phyloP scores from a whole-genome alignment of 2,329 filamentous ascomycete genomes.

The Alternaria sp. region DNA sequence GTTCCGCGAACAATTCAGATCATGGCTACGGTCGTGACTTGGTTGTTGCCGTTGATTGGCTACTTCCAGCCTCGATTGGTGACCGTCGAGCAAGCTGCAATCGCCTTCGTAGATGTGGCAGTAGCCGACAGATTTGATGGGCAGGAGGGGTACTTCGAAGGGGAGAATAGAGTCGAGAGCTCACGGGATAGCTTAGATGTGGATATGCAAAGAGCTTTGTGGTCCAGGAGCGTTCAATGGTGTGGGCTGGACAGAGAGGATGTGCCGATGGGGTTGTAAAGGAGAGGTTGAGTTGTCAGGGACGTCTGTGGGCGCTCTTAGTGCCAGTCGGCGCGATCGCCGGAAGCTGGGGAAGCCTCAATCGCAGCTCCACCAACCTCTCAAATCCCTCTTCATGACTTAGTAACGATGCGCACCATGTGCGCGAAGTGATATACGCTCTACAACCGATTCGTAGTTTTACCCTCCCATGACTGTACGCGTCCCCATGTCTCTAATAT shows the following conservation, averaged over 20 bases:
- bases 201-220: constrained; percentile 41
- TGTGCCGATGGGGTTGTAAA: constrained; percentile 13
- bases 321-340: neutral
- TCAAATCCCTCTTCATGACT: neutral
- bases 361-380: neutral
- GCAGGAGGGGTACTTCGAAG: constrained; percentile 46
- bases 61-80: constrained; percentile 40
- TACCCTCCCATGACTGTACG: neutral
- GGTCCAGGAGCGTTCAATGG: constrained; percentile 48
- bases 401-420: neutral
- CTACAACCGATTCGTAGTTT: neutral
- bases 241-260: constrained; percentile 11
- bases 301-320: neutral
- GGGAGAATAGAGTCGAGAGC: constrained; percentile 39
- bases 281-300: neutral
- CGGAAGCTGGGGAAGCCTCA: neutral
- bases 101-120: constrained; percentile 39
- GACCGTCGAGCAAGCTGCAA: constrained; percentile 38
- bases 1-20: constrained; percentile 34
- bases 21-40: constrained; percentile 35
- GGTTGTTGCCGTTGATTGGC: constrained; percentile 36
- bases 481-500: neutral
- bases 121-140: constrained; percentile 32
- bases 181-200: constrained; percentile 41
- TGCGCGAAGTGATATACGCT: neutral